A percentile compares a stretch with the other conserved stretches of the same genome.
phyloP scores from a whole-genome alignment of 1,139 yeast species.

The Blastobotrys malaysiensis region DNA sequence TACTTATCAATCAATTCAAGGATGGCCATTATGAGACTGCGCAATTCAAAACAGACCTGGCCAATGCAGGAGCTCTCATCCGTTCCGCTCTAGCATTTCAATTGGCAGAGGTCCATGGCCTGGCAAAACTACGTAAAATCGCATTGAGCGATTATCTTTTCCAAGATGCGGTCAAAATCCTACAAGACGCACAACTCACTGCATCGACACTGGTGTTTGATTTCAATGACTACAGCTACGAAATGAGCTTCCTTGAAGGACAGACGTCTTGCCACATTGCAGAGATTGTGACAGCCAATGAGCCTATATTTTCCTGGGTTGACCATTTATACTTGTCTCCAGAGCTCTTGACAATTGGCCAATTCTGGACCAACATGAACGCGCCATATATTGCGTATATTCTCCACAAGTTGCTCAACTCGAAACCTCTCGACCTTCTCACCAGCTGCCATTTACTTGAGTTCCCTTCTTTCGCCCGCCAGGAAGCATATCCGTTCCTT shows the following conservation, averaged over 20 bases:
- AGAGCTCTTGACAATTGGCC: background rate
- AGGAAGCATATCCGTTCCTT: background rate
- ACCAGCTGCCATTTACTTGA: background rate
- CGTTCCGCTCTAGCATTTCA: background rate
- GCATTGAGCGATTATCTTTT: background rate
- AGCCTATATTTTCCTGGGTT: background rate
- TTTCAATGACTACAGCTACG: background rate
- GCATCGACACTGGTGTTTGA: background rate
- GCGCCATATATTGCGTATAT: background rate
- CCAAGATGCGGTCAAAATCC: background rate
- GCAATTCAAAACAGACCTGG: background rate
- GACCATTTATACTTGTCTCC: background rate
- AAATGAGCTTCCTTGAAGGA: background rate
- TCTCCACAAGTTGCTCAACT: background rate
- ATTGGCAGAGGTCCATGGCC: background rate
- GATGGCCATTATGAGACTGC: background rate
- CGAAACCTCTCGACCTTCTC: background rate
- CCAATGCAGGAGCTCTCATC: background rate
- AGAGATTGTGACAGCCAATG: background rate
- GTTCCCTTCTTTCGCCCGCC: background rate
- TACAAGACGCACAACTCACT: background rate
- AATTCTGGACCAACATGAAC: background rate
- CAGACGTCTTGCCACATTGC: background rate
- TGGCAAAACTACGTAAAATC: background rate
- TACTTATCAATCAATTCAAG: background rate